A percentile compares a stretch with the other conserved stretches of the same genome.
Evolutionary conservation across 495 filamentous ascomycete genomes (phyloP).

Genomic region (Hypoxylon fuscum): DNA sequence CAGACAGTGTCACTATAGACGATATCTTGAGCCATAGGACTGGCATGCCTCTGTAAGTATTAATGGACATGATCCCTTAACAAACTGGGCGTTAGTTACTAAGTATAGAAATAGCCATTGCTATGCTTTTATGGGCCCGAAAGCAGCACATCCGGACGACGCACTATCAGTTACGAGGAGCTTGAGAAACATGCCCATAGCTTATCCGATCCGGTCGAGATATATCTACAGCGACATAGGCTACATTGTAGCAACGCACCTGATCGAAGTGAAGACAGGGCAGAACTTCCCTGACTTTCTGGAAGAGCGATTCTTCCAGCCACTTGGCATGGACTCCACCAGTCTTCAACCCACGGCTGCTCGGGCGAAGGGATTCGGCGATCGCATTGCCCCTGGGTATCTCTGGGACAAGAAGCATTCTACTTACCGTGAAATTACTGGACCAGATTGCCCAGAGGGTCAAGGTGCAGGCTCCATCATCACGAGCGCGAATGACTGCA

Average conservation of each 20-base stretch:
- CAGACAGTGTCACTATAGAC: slow-evolving; percentile 57
- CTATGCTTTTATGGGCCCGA: slow-evolving; percentile 13
- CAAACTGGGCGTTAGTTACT: too few relatives aligned
- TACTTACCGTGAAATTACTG: slow-evolving; percentile 12
- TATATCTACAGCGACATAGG: slow-evolving; percentile 61
- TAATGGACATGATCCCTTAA: too few relatives aligned
- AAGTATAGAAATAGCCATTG: slow-evolving; percentile 25
- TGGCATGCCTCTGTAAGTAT: slow-evolving; percentile 50
- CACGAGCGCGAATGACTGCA: slow-evolving; percentile 62
- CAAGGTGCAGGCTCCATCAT: slow-evolving; percentile 59
- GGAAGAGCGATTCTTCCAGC: slow-evolving; percentile 54
- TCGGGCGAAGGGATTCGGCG: slow-evolving; percentile 37
- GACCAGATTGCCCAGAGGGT: slow-evolving; percentile 17
- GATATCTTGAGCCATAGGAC: slow-evolving; percentile 59
- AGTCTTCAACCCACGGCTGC: slow-evolving; percentile 49
- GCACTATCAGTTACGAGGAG: slow-evolving; percentile 49
- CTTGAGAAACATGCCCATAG: slow-evolving; percentile 54
- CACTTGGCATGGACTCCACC: slow-evolving; percentile 56
- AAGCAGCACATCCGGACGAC: slow-evolving; percentile 33
- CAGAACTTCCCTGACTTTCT: slow-evolving; percentile 54
- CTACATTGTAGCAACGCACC: slow-evolving; percentile 54
- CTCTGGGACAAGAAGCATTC: slow-evolving; percentile 14
- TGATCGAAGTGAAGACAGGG: slow-evolving; percentile 51
- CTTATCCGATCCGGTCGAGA: slow-evolving; percentile 48
- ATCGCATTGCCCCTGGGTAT: slow-evolving; percentile 49